Evolutionary conservation across 148 eudicot genomes (phyloP), one percentile per base, ranked within the genome.

Genomic region (Polygonum maritimum): DNA sequence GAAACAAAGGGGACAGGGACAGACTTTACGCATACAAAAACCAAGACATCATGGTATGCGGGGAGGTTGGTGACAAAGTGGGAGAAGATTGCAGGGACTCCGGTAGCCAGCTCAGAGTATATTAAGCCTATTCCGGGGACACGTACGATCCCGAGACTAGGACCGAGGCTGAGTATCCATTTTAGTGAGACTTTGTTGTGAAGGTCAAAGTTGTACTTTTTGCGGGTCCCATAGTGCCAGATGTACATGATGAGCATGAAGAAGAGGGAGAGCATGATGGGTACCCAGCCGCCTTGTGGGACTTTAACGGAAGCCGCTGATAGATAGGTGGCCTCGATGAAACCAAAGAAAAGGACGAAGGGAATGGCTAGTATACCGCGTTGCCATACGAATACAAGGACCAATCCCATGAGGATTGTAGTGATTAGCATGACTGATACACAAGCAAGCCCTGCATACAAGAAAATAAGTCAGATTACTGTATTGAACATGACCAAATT

Each of bases 241-340:
- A 90, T 86, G 76, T 77, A 88, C 98, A 92, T 92, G 72, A 94
- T 57, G 35, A 80, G 77, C 91, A 92, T 84, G 79, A 94, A 90
- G 69, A 94, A 36, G 72, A 86, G 69, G 1, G 98, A 78, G 40
- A 94, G 85, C 82, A 90, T 84, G 19, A 94, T 79, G 71, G 98
- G 94, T 74, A 92, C 93, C 98, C 98, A 94, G 40, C 98, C 98
- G 55, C 98, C 98, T 81, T 92, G 96, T 75, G 96, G 96, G 71
- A 94, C 91, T 80, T 94, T 92, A 2, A 76, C 88, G 55, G 86
- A 70, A 71, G 98, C 98, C 48, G 97, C 78, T 63, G 92, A 89
- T 33, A 94, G 84, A 84, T 88, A 94, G 26, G 83, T 58, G 21
- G 82, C 91, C 81, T 94, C 98, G 4, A 94, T 80, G 63, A 85